Conservation (phyloP, 1,284 basidiomycete genomes). For the Papiliotrema flavescens region DNA sequence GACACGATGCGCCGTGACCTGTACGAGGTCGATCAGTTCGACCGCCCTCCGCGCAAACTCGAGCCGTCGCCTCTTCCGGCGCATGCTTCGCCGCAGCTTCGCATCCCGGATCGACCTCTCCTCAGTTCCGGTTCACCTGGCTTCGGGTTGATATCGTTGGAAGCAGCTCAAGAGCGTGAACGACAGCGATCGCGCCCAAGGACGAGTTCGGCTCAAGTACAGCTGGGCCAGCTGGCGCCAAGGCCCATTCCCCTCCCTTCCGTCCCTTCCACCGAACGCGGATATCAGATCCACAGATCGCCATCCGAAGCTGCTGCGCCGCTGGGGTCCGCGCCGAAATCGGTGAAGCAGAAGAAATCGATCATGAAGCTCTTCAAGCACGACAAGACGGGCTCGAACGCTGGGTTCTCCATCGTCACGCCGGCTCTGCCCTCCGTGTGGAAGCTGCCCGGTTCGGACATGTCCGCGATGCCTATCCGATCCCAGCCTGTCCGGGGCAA, state of each 20-base stretch:
- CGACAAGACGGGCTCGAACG: background rate
- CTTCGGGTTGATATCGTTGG: slow-evolving; percentile 7
- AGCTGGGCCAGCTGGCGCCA: no score
- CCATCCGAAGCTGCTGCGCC: background rate
- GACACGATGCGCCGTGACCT: background rate
- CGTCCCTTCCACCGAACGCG: background rate
- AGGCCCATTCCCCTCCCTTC: no score
- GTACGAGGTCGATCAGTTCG: background rate
- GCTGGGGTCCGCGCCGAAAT: background rate
- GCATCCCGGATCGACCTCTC: background rate
- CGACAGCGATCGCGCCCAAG: background rate
- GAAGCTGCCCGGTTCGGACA: background rate
- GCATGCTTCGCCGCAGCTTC: background rate
- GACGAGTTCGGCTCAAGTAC: background rate
- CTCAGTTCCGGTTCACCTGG: slow-evolving; percentile 5
- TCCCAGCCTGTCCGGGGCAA: no score
- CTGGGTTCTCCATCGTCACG: background rate
- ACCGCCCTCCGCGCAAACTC: background rate
- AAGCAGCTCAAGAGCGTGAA: slow-evolving; percentile 7
- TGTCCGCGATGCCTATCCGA: no score
- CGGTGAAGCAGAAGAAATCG: slow-evolving; percentile 67
- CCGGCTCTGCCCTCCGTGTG: background rate
- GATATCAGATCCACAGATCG: background rate
- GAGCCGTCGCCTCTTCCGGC: background rate
- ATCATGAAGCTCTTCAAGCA: slow-evolving; percentile 70